Evolutionary conservation across 768 basidiomycete genomes (phyloP), one percentile per base, ranked within the genome.

Genomic region (Amanita exitialis): DNA sequence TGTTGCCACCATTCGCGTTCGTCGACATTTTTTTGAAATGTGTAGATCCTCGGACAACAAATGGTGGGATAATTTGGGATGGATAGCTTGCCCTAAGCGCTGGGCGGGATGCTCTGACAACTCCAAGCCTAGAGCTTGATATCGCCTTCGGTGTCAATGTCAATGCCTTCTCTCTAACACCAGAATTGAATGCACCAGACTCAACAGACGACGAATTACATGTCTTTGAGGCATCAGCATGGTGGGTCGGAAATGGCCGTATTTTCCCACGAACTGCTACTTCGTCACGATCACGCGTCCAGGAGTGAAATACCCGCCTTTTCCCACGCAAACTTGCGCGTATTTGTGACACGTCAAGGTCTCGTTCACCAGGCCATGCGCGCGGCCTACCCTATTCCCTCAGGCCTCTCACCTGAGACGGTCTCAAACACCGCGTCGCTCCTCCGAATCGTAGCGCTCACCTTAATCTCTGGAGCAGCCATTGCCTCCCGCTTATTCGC

Each of bases 401-500:
- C 75, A 54, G 72, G 85, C 57, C 54, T 90, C 51, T 80, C 90
- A 4, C 77, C 81, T 32, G 67, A 78, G 53, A 84, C 89, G 38
- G 80, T 93, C 59, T 71, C 79, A 47, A 96, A 97, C 60, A 87
- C 90, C n/a, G 80, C 86, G 37, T 92, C 92, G 46, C 76, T 98
- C 58, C 73, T 99, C 58, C 84, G 90, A 57, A 91, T 95, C 56
- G 77, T 96, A 57, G 87, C 94, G 20, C 84, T 99, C 51, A 75
- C 79, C 13, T 75, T 95, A 62, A 97, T 98, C 60, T 92, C 92
- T 50, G 92, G 79, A 58, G 92, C 94, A 61, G 94, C 96, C 20
- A 88, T 97, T 61, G 86, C 94, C 30, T 95, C 93, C 53, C 83
- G 96, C 66, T 75, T 97, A 61, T 99, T 99, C 63, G 95, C 96